Base-by-base conservation (phyloP, 148 eudicot genomes). In the Vaccinium vitisidaea region DNA sequence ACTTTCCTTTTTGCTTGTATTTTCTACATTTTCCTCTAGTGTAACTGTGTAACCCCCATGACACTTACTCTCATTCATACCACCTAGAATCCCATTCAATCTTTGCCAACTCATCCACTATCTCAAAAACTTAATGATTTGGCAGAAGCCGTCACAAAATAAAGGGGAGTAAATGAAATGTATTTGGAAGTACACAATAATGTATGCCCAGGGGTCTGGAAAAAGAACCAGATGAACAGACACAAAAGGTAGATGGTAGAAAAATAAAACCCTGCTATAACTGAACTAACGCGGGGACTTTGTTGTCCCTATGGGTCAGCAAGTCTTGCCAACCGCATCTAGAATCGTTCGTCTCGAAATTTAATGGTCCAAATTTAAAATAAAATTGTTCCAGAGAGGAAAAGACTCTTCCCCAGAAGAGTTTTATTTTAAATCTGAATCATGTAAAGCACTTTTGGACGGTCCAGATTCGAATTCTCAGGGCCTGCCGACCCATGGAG, bases 201-300 rank as follows among this genome's bases (percentile, higher is more conserved):
- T 61, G 6, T 67, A 23, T 25, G 32, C 36, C 73, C 32, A 18
- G 23, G 70, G 70, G 70, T 10, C 25, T 63, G 70, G 70, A 63
- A 23, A 63, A 63, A 63, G 30, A 63, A 63, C 70, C 70, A 63
- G 70, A 63, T 63, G 70, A 63, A 63, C 30, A 63, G 70, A 49
- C 27, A 75, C 43, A 30, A 70, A n/a, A 25, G 18, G 18, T 25
- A 1, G 18, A 30, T 30, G 75, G 73, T 36, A 36, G 73, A 23
- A 67, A n/a, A 67, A 36, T 36, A 67, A 56, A 56, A 56, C 61
- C 12, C 61, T 67, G 13, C 36, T 16, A 56, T 15, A 3, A 56
- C 19, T 56, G 10, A 12, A 12, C 61, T 16, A 36, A 36, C 39
- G 3, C 39, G 39, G 39, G 39, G 39, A 36, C 0, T 36, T 36